Conservation (phyloP, 805 yeast genomes). For the Wickerhamiella shivajii region DNA sequence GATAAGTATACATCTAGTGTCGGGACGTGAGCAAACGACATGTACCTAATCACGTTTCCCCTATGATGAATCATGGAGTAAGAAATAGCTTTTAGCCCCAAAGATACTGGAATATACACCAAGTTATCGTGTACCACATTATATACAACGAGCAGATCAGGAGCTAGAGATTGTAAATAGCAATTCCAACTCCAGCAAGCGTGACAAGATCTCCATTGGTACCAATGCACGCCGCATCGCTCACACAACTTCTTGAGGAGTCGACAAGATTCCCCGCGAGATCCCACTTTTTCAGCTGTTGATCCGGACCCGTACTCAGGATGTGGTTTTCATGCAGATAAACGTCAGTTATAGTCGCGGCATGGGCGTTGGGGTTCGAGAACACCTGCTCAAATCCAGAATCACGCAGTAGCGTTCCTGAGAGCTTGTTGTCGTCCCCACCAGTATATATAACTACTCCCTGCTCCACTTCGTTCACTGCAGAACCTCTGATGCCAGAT, state of each 20-base stretch:
- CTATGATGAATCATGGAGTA: no score
- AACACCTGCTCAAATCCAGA: conserved; percentile 18
- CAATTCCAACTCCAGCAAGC: conserved; percentile 15
- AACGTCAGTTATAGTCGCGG: conserved; percentile 72
- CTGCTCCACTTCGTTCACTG: conserved; percentile 15
- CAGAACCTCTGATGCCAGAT: conserved; percentile 65
- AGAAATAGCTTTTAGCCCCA: no score
- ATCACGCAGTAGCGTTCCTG: conserved; percentile 27
- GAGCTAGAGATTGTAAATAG: no score
- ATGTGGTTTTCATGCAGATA: conserved; percentile 20
- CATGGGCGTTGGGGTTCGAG: conserved; percentile 44
- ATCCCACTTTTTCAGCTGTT: conserved; percentile 54
- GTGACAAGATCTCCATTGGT: neutral
- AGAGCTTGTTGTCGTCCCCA: conserved; percentile 82
- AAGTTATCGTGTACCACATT: no score
- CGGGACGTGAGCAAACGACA: no score
- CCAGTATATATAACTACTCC: conserved; percentile 44
- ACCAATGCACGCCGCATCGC: conserved; percentile 74
- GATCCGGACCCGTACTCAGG: conserved; percentile 72
- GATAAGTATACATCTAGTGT: no score
- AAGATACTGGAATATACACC: no score
- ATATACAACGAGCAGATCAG: no score
- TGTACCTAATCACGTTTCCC: no score
- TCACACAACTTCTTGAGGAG: conserved; percentile 58
- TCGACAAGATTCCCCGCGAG: conserved; percentile 25